These are phyloP conservation scores for Gymnopus androsaceus DNA, from an alignment of 1,284 basidiomycete species.

Conservation along the genomic window DNA sequence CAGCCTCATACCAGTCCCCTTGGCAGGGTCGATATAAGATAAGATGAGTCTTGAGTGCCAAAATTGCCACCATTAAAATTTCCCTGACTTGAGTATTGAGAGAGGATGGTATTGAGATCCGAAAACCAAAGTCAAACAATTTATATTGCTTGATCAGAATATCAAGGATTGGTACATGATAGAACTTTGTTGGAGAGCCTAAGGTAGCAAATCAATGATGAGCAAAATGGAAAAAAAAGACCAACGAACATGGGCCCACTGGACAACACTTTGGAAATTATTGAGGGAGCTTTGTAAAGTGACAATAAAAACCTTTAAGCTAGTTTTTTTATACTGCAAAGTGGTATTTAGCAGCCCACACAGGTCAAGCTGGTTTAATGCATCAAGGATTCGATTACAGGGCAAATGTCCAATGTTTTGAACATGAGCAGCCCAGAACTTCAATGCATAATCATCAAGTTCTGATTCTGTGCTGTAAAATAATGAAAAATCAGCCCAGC, in stretches of 20 bases:
- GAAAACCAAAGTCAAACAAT: too few species aligned
- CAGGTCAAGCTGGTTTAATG: background rate
- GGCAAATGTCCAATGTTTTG: background rate
- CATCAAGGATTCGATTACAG: background rate
- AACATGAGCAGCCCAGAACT: background rate
- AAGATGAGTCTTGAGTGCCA: background rate
- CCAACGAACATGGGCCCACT: conserved; percentile 3
- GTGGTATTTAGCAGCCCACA: background rate
- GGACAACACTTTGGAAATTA: background rate
- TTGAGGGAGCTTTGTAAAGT: background rate
- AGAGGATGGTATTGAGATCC: background rate
- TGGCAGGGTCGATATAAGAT: background rate
- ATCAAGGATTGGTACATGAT: background rate
- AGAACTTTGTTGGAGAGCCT: background rate
- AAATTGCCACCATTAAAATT: background rate
- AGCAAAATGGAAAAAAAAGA: background rate
- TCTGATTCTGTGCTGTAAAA: background rate
- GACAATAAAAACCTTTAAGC: background rate
- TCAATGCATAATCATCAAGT: background rate
- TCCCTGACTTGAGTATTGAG: background rate
- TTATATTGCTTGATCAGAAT: background rate
- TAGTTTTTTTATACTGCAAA: background rate
- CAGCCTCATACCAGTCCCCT: background rate
- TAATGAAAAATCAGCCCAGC: too few species aligned
- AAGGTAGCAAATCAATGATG: background rate